Evolutionary conservation across 2,329 filamentous ascomycete species (phyloP), one percentile per base, ranked within the genome.

Genomic region (Trichoderma semiorbis): DNA sequence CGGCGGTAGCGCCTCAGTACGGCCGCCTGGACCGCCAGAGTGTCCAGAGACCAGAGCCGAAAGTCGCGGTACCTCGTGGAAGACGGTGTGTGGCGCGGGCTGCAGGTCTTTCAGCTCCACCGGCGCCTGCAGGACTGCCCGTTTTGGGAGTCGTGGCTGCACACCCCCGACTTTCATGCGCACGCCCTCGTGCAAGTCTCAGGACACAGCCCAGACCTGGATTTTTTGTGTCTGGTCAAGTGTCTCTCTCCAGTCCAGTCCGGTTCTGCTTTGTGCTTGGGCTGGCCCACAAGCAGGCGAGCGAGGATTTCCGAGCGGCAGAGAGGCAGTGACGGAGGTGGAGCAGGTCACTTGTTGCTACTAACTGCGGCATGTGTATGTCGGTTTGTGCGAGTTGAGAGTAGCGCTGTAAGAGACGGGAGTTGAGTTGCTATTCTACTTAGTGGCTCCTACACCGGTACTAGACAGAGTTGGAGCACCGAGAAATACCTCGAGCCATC

Each of bases 91-190:
- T 70, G 71, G 71, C 71, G 71, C 71, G 71, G 71, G 24, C 71
- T 72, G 71, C 66, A 70, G 71, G 53, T 67, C 50, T 72, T 70
- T 72, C 71, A 72, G 71, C 71, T 72, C 65, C 70, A 69, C 70
- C 57, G 30, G 43, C 64, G 70, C 43, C 65, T 72, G 43, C 65
- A 69, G 65, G 63, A 62, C 65, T 72, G 34, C 69, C 69, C 63
- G 39, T 71, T 71, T 71, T 53, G 43, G 61, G 61, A 24, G 60
- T 61, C 21, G 55, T 70, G 69, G 47, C 70, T 63, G 64, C 65
- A 53, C 70, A 61, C 70, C 55, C 70, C 57, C 57, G 26, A 30
- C 47, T 21, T 21, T 62, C 18, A 69, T 62, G 66, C 66, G 55
- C 70, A 68, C 63, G 26, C 57, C 64, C 57, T 36, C 58, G 24